Base-by-base conservation (phyloP, 1,284 basidiomycete species). In the Apiotrichum veenhuisii region DNA sequence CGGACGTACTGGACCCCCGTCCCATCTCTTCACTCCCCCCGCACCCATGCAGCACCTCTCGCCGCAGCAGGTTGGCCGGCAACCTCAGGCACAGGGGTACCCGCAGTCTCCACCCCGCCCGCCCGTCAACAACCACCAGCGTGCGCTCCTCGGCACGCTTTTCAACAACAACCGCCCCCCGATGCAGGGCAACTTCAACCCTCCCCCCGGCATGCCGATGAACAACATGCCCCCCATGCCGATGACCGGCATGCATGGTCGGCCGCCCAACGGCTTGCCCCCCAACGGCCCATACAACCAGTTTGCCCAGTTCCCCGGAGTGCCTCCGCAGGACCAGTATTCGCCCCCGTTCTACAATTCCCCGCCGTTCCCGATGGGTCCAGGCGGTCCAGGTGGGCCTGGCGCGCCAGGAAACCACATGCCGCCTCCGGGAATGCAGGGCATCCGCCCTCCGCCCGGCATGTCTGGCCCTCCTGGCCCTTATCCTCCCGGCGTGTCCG, bases 101-200 rank as follows among this genome's bases (percentile, higher is more conserved):
- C 12, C 25, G 12, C 47, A 49, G 20, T 12, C 47, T 11, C 42
- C 50, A n/a, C 27, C 51, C 22, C 34, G 33, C 5, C 50, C 37
- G 25, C 49, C 51, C 3, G 40, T 40, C 14, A 54, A 47, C 40
- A 50, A 55, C 26, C 58, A 55, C 50, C 58, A 59, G 46, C 53
- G 53, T 22, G 54, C 50, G 7, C 54, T 59, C 23, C 54, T 59
- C 14, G 58, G 58, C 26, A 52, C 58, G 17, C 50, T 59, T 5
- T 59, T 55, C 41, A 53, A 44, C 40, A 36, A n/a, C 42, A 17
- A 15, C 42, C 44, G 27, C n/a, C 45, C 44, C 11, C 38, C 37
- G n/a, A 37, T 38, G 47, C 50, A 36, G 49, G 25, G 37, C 23
- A 10, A 4, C 44, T 20, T 42, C 37, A 41, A n/a, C 49, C 17